Evolutionary conservation across 2,329 filamentous ascomycete genomes (phyloP).

Genomic region (Penicillium sp.): DNA sequence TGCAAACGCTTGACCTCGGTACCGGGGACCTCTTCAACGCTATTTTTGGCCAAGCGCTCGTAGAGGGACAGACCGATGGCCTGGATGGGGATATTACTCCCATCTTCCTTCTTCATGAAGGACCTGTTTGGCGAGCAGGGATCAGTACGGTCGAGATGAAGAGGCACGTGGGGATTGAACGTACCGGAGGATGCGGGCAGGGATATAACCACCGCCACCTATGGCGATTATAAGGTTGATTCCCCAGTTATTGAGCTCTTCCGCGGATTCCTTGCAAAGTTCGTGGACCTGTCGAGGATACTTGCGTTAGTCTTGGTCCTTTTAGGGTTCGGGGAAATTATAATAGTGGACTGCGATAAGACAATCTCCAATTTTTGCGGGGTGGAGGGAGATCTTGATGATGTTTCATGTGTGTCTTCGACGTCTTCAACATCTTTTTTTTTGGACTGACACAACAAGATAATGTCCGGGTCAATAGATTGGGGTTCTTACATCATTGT

Average conservation of each 20-base stretch:
- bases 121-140: constrained; percentile 51
- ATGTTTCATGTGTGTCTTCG: background rate
- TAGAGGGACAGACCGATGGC: constrained; percentile 97
- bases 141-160: background rate
- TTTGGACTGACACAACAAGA: background rate
- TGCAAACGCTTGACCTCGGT: constrained; percentile 97
- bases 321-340: background rate
- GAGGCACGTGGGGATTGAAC: constrained; percentile 1
- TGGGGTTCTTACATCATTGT: constrained; percentile 70
- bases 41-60: constrained; percentile 64
- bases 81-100: constrained; percentile 96
- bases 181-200: constrained; percentile 86
- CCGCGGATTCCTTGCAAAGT: constrained; percentile 83
- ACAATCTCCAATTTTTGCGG: constrained; percentile 6
- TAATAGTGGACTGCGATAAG: constrained; percentile 3
- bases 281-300: constrained; percentile 74
- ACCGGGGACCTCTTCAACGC: constrained; percentile 68
- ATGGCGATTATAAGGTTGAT: constrained; percentile 98
- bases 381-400: background rate
- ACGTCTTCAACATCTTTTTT: background rate
- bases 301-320: constrained; percentile 10
- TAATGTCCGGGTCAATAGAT: background rate
- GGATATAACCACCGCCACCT: constrained; percentile 94
- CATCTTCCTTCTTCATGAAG: constrained; percentile 85
- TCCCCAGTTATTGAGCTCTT: constrained; percentile 73